Evolutionary conservation across 2,329 filamentous ascomycete species (phyloP).

Genomic region (Colletotrichum ledebouriae): DNA sequence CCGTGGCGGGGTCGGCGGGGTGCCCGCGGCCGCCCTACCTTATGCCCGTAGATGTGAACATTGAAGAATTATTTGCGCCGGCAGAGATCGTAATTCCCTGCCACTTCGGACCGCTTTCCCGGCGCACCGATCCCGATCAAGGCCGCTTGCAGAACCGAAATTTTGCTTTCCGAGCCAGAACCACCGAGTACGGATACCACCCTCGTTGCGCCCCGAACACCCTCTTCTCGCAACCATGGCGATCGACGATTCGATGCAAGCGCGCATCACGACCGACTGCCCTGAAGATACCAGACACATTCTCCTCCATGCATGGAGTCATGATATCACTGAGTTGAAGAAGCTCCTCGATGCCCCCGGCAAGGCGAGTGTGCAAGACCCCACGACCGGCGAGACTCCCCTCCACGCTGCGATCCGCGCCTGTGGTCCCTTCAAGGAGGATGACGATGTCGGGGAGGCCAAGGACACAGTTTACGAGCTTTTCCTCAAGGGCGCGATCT

Average conservation of each 20-base stretch:
- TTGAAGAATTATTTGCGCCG: constrained; percentile 21
- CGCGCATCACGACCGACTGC: constrained; percentile 67
- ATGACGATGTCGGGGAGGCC: constrained; percentile 68
- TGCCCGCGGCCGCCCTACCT: neutral
- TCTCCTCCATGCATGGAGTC: constrained; percentile 68
- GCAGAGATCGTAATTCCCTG: constrained; percentile 28
- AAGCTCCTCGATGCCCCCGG: constrained; percentile 75
- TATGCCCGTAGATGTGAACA: constrained; percentile 19
- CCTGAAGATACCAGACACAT: constrained; percentile 65
- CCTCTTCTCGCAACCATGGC: constrained; percentile 44
- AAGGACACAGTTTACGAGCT: constrained; percentile 79
- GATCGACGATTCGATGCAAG: constrained; percentile 64
- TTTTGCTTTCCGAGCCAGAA: constrained; percentile 9
- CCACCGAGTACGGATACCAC: constrained; percentile 1
- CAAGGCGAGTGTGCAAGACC: constrained; percentile 82
- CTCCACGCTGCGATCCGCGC: constrained; percentile 91
- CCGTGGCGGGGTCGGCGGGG: constrained; percentile 38
- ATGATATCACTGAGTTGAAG: constrained; percentile 76
- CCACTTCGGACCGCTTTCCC: constrained; percentile 26
- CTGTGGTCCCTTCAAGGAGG: constrained; percentile 63
- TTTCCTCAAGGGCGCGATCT: constrained; percentile 90
- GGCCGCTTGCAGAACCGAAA: constrained; percentile 13
- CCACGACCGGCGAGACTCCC: constrained; percentile 86
- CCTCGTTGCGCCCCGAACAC: constrained; percentile 1
- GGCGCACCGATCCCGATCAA: constrained; percentile 31